A percentile compares a stretch with the other conserved stretches of the same genome.
phyloP scores from a whole-genome alignment of 192 early-diverging fungal species.

The Jimgerdemannia lactiflua region DNA sequence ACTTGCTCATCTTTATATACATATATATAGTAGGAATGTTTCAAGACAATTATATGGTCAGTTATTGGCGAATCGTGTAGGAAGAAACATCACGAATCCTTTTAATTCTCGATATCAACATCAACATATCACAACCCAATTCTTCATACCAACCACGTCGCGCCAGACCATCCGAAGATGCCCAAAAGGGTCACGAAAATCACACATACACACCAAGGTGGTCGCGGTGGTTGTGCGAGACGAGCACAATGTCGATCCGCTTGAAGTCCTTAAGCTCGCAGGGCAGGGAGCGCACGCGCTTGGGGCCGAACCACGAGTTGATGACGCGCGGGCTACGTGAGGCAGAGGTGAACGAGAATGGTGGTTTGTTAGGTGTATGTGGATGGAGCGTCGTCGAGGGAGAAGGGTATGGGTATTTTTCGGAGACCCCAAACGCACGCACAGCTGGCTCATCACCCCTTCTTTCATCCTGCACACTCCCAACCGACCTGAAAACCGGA shows the following conservation, averaged over 20 bases:
- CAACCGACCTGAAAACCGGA: conserved; percentile 46
- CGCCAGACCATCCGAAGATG: conserved; percentile 6
- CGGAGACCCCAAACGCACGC: too few relatives aligned
- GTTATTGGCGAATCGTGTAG: not conserved
- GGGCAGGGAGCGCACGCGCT: conserved; percentile 47
- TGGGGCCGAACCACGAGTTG: conserved; percentile 29
- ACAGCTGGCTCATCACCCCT: not conserved
- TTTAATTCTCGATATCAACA: too few relatives aligned
- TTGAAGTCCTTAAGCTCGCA: conserved; percentile 42
- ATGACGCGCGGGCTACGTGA: not conserved
- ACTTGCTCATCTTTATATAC: conserved; percentile 36
- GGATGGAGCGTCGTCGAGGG: too few relatives aligned
- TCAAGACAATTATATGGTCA: not conserved
- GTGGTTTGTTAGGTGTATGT: not conserved
- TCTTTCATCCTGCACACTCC: not conserved
- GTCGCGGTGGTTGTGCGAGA: conserved; percentile 57
- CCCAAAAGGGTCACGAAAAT: conserved; percentile 16
- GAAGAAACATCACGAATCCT: too few relatives aligned
- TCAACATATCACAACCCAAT: too few relatives aligned
- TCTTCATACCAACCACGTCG: too few relatives aligned
- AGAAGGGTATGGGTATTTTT: too few relatives aligned
- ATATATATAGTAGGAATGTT: not conserved
- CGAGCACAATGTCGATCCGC: conserved; percentile 48
- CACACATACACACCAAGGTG: conserved; percentile 15
- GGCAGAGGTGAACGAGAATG: not conserved